These are phyloP conservation scores for Malassezia furfur DNA, from an alignment of 1,284 basidiomycete species.

Conservation along the genomic window DNA sequence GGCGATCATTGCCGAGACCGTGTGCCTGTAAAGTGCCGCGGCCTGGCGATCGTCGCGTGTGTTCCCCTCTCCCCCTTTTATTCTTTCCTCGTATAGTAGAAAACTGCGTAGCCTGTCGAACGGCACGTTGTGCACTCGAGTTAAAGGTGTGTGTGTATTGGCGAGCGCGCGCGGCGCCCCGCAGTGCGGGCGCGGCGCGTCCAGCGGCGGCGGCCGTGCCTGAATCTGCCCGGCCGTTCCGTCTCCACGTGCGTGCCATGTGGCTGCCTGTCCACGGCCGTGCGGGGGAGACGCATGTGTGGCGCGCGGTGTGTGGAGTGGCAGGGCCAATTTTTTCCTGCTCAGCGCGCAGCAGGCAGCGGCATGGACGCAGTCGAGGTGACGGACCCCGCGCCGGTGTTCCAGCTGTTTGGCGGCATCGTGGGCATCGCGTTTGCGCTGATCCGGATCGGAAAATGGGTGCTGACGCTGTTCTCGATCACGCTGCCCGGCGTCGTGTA, in stretches of 20 bases:
- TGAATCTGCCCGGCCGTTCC: too few relatives aligned
- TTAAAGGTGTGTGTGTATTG: too few relatives aligned
- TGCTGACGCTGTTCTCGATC: slow-evolving; percentile 35
- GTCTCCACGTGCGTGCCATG: too few relatives aligned
- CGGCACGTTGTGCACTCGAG: too few relatives aligned
- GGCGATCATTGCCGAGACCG: slow-evolving; percentile 77
- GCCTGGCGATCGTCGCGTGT: too few relatives aligned
- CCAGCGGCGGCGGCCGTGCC: too few relatives aligned
- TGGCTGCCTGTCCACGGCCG: too few relatives aligned
- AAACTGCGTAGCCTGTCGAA: not conserved
- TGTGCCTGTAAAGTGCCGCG: slow-evolving; percentile 4
- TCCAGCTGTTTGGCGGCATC: slow-evolving; percentile 27
- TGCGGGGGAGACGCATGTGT: too few relatives aligned
- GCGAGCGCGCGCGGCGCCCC: too few relatives aligned
- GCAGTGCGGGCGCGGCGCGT: too few relatives aligned
- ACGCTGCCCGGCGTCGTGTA: slow-evolving; percentile 40
- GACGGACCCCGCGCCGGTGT: not conserved
- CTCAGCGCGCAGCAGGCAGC: not conserved
- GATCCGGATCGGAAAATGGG: slow-evolving; percentile 29
- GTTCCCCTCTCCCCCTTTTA: not conserved
- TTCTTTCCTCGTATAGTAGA: not conserved
- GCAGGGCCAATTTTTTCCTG: too few relatives aligned
- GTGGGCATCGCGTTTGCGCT: slow-evolving; percentile 32
- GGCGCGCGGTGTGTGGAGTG: too few relatives aligned
- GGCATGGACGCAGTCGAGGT: not conserved